Percentiles rank a stretch among this genome's conserved stretches.
phyloP scores from a whole-genome alignment of 768 basidiomycete genomes.

The Rhodosporidiobolus odoratus region DNA sequence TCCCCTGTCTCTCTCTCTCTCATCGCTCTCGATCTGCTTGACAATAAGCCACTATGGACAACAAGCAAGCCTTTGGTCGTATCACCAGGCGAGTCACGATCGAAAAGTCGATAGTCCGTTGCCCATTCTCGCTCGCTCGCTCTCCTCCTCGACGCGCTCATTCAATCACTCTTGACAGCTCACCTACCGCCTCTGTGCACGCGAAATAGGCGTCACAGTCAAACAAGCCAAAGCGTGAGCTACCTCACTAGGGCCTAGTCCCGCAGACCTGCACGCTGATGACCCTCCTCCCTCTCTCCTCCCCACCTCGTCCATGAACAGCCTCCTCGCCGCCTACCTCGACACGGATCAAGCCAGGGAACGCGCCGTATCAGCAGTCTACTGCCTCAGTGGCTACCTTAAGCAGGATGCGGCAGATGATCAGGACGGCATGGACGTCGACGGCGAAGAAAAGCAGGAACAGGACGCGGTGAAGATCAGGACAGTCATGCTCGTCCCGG shows the following conservation, averaged over 20 bases:
- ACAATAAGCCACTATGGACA: conserved; percentile 2
- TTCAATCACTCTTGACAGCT: conserved; percentile 8
- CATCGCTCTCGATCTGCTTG: no score
- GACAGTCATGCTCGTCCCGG: conserved; percentile 16
- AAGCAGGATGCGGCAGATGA: not conserved
- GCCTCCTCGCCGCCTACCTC: conserved; percentile 11
- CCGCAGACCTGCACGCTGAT: not conserved
- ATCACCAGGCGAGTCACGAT: conserved; percentile 30
- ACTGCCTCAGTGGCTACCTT: conserved; percentile 18
- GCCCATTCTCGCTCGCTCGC: not conserved
- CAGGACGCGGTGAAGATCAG: not conserved
- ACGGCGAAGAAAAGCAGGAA: not conserved
- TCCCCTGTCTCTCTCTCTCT: not conserved
- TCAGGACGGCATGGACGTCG: conserved; percentile 10
- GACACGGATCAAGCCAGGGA: conserved; percentile 14
- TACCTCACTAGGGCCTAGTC: no score
- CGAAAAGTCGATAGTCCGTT: conserved; percentile 18
- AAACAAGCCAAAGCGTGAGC: conserved; percentile 19
- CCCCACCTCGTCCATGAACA: not conserved
- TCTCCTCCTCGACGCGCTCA: not conserved
- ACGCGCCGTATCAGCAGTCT: conserved; percentile 18
- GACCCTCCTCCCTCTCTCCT: not conserved
- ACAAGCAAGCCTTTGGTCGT: conserved; percentile 6
- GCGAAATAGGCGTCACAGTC: conserved; percentile 25
- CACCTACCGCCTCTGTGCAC: conserved; percentile 23